phyloP scores from a whole-genome alignment of 805 yeast genomes.

The Myxozyma neotropica region DNA sequence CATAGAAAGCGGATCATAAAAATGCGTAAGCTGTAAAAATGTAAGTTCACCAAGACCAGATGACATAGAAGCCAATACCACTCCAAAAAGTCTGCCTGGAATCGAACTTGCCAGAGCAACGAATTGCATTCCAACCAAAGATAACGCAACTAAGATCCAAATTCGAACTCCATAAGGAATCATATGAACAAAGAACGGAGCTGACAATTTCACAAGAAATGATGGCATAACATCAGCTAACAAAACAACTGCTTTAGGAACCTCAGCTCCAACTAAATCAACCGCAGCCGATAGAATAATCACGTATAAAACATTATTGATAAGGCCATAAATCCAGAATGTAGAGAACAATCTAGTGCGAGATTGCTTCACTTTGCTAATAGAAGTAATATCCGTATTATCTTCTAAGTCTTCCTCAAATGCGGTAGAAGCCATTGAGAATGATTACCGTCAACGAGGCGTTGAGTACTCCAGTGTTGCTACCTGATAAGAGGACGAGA shows the following conservation, averaged over 20 bases:
- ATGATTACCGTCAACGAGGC: no score
- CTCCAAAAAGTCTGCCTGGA: constrained; percentile 59
- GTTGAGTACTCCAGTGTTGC: no score
- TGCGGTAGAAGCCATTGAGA: background rate
- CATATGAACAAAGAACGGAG: constrained; percentile 77
- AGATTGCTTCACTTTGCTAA: background rate
- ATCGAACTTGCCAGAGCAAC: constrained; percentile 53
- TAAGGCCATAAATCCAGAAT: constrained; percentile 62
- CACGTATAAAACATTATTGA: constrained; percentile 87
- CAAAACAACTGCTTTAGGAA: constrained; percentile 84
- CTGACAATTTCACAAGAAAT: constrained; percentile 63
- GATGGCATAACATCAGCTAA: constrained; percentile 88
- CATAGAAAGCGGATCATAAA: constrained; percentile 58
- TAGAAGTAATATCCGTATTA: background rate
- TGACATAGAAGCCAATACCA: constrained; percentile 75
- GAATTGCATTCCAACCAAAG: constrained; percentile 72
- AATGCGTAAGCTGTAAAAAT: constrained; percentile 83
- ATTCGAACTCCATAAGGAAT: constrained; percentile 63
- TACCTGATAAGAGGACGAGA: no score
- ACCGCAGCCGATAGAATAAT: constrained; percentile 90
- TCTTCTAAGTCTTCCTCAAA: constrained; percentile 4
- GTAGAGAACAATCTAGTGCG: constrained; percentile 23
- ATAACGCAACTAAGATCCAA: constrained; percentile 55
- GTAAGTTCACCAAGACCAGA: constrained; percentile 92
- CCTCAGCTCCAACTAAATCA: constrained; percentile 79